Base-by-base conservation (phyloP, 352 stramenopile genomes). In the Pythium apleroticum region DNA sequence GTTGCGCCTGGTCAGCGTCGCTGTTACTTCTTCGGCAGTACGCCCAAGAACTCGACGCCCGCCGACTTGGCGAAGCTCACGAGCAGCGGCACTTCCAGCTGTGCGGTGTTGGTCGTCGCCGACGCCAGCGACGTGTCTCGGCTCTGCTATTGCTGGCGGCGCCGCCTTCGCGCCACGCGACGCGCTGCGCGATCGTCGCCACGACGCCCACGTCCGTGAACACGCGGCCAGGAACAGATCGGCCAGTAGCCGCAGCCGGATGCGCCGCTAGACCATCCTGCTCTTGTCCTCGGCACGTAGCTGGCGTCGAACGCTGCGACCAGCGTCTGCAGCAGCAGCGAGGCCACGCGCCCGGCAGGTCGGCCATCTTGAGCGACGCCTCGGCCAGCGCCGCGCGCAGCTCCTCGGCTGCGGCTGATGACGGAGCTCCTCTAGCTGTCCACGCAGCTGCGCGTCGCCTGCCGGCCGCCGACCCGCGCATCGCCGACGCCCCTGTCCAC, bases 61-160 rank as follows among this genome's bases (percentile, higher is more conserved):
- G 90, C 92, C 1, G 86, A 78, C 70, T 98, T 98, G 53, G 91
- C 92, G 80, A 98, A 98, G 55, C 88, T 96, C 63, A 98, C 91
- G 15, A 98, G 81, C 48, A 98, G 74, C 67, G 92, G 91, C 15
- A 97, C 91, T 84, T 99, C 96, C 10, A 94, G 67, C 67, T 91
- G 86, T 7, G 49, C 59, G 2, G 76, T 64, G 14, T 77, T 64
- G 14, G 60, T 66, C 35, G 69, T 63, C 19, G 49, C 39, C 8
- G 11, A 39, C 14, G 17, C 30, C 24, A 78, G 22, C 1, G 73
- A 73, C 68, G 74, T 86, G 59, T 77, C 65, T 82, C 85, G 48
- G 24, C 33, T 22, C 54, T 61, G 4, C 66, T 55, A 49, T 88
- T 81, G n/a, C 81, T 58, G n/a, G 28, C 50, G 15, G 62, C 53